Conservation (phyloP, 2,329 filamentous ascomycete species). For the Fusarium subglutinans region DNA sequence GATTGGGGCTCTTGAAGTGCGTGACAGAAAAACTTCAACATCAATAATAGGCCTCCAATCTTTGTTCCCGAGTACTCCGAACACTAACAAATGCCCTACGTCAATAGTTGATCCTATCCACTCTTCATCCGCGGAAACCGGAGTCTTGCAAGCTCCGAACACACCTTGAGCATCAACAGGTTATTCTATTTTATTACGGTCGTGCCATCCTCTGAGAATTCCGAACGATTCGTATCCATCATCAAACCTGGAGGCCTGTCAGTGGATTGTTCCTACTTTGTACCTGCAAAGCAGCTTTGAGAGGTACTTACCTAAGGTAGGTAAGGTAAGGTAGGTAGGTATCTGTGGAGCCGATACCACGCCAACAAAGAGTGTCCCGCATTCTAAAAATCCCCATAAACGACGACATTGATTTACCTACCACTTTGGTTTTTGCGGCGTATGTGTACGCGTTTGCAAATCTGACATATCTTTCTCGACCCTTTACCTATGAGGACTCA, state of each 20-base stretch:
- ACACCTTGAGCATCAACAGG: conserved; percentile 14
- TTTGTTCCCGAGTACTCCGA: conserved; percentile 29
- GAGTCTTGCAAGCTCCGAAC: conserved; percentile 36
- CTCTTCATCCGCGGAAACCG: conserved; percentile 28
- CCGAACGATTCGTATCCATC: conserved; percentile 9
- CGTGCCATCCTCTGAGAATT: conserved; percentile 14
- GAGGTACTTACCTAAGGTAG: neutral
- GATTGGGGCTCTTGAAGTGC: neutral
- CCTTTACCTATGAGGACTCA: conserved; percentile 39
- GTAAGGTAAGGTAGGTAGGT: too few species aligned
- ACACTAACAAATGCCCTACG: conserved; percentile 33
- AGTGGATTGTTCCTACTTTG: neutral
- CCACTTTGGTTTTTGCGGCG: conserved; percentile 13
- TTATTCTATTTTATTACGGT: conserved; percentile 10
- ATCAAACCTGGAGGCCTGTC: neutral
- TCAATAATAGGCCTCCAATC: neutral
- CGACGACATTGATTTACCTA: conserved; percentile 32
- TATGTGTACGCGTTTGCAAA: conserved; percentile 28
- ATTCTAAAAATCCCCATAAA: conserved; percentile 32
- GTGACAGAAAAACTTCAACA: neutral
- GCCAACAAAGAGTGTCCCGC: conserved; percentile 35
- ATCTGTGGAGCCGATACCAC: conserved; percentile 32
- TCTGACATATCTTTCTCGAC: conserved; percentile 10
- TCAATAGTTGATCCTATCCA: conserved; percentile 23
- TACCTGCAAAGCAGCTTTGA: conserved; percentile 3